These are phyloP conservation scores for Xylaria acuta DNA, from an alignment of 495 filamentous ascomycete genomes.

Conservation along the genomic window DNA sequence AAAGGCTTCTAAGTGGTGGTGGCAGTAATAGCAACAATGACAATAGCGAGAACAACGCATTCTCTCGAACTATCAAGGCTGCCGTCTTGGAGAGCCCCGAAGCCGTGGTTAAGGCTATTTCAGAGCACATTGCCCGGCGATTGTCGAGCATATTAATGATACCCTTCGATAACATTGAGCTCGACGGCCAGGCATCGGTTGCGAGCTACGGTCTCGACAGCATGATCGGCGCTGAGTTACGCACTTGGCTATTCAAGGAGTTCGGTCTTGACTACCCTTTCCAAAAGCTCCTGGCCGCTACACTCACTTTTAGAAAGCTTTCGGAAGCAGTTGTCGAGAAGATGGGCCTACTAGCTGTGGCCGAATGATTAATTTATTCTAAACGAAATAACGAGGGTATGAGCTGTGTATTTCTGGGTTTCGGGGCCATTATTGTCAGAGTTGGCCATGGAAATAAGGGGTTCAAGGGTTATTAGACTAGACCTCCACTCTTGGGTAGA, in stretches of 20 bases:
- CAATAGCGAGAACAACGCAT: neutral
- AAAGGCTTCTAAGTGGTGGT: neutral
- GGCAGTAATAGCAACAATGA: neutral
- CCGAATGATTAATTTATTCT: neutral
- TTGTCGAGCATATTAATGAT: conserved; percentile 42
- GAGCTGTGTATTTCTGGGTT: neutral
- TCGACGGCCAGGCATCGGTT: conserved; percentile 32
- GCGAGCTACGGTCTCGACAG: conserved; percentile 51
- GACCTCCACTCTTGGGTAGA: neutral
- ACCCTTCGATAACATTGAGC: conserved; percentile 28
- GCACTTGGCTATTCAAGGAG: conserved; percentile 51
- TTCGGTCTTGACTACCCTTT: conserved; percentile 47
- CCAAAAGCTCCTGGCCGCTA: conserved; percentile 36
- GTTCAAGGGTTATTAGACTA: conserved; percentile 4
- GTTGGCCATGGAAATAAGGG: neutral
- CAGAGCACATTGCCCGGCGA: conserved; percentile 34
- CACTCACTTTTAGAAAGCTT: conserved; percentile 19
- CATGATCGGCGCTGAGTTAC: conserved; percentile 52
- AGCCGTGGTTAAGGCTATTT: conserved; percentile 16
- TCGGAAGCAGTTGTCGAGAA: conserved; percentile 9
- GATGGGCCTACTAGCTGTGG: neutral
- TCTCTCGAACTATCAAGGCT: neutral
- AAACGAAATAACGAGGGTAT: neutral
- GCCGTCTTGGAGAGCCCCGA: conserved; percentile 18
- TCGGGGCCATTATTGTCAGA: neutral